Conservation (phyloP, 768 basidiomycete genomes). For the Leccinellum luteum region DNA sequence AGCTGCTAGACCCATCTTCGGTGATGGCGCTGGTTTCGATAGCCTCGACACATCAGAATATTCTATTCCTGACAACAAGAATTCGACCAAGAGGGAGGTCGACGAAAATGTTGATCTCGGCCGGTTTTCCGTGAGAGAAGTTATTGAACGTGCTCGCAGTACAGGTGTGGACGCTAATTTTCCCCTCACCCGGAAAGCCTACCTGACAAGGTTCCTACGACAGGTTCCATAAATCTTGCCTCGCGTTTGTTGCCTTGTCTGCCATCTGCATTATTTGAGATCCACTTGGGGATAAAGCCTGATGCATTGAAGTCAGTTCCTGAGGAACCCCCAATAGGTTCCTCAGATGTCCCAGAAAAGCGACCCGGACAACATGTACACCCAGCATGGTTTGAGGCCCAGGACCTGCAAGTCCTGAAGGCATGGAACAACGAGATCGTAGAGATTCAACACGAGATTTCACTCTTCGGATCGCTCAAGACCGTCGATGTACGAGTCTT, state of each 20-base stretch:
- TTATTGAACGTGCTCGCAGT: conserved; percentile 73
- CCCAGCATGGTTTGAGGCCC: conserved; percentile 79
- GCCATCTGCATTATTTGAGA: conserved; percentile 75
- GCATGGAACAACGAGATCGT: conserved; percentile 78
- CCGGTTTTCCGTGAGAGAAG: conserved; percentile 65
- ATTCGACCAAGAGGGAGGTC: conserved; percentile 37
- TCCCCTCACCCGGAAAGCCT: conserved; percentile 39
- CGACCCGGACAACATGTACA: conserved; percentile 40
- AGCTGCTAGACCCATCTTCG: conserved; percentile 19
- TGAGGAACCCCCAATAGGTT: conserved; percentile 53
- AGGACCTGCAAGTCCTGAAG: conserved; percentile 73
- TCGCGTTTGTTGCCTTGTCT: conserved; percentile 71
- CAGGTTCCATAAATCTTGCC: conserved; percentile 74
- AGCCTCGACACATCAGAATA: conserved; percentile 48
- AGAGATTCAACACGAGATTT: conserved; percentile 80
- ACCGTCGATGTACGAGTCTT: conserved; percentile 62
- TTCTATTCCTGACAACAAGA: conserved; percentile 33
- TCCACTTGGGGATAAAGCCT: conserved; percentile 74
- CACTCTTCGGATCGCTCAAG: conserved; percentile 81
- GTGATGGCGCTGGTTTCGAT: conserved; percentile 30
- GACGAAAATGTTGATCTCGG: conserved; percentile 50
- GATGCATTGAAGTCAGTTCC: conserved; percentile 64
- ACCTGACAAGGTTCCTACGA: conserved; percentile 41
- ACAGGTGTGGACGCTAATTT: conserved; percentile 55
- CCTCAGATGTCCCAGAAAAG: conserved; percentile 35